Percentiles rank a stretch among this genome's conserved stretches.
phyloP scores from a whole-genome alignment of 2,329 filamentous ascomycete genomes.

The Paraphaeosphaeria sporulosa region DNA sequence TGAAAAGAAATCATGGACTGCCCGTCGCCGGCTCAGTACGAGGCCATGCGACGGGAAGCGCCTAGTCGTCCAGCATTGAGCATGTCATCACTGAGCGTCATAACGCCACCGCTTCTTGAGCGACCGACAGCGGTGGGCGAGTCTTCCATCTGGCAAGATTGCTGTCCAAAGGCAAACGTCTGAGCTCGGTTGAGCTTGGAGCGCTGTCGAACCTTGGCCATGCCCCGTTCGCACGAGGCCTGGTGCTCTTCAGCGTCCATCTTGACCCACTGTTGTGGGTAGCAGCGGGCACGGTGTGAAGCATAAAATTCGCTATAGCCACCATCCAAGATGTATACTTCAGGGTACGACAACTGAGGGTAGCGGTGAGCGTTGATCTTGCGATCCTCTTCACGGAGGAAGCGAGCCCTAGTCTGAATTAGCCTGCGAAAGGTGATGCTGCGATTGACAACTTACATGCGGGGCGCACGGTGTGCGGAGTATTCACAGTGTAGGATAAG shows the following conservation, averaged over 20 bases:
- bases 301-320: constrained; percentile 94
- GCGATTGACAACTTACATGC: constrained; percentile 68
- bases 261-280: constrained; percentile 93
- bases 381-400: constrained; percentile 88
- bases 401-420: constrained; percentile 69
- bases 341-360: constrained; percentile 89
- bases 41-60: constrained; percentile 47
- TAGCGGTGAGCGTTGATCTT: constrained; percentile 85
- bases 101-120: constrained; percentile 41
- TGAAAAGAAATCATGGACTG: constrained; percentile 39
- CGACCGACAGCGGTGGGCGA: constrained; percentile 61
- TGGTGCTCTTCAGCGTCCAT: constrained; percentile 95
- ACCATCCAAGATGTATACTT: constrained; percentile 95
- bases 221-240: constrained; percentile 90
- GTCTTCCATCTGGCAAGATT: constrained; percentile 66
- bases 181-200: constrained; percentile 86
- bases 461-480: constrained; percentile 91
- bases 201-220: constrained; percentile 90
- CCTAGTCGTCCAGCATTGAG: constrained; percentile 42
- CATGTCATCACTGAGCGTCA: constrained; percentile 41
- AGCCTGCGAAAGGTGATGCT: constrained; percentile 16
- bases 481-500: constrained; percentile 98
- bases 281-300: constrained; percentile 80
- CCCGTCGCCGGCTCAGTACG: constrained; percentile 40
- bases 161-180: constrained; percentile 93